Evolutionary conservation across 768 basidiomycete species (phyloP), one percentile per base, ranked within the genome.

Genomic region (Amanita rimosa): DNA sequence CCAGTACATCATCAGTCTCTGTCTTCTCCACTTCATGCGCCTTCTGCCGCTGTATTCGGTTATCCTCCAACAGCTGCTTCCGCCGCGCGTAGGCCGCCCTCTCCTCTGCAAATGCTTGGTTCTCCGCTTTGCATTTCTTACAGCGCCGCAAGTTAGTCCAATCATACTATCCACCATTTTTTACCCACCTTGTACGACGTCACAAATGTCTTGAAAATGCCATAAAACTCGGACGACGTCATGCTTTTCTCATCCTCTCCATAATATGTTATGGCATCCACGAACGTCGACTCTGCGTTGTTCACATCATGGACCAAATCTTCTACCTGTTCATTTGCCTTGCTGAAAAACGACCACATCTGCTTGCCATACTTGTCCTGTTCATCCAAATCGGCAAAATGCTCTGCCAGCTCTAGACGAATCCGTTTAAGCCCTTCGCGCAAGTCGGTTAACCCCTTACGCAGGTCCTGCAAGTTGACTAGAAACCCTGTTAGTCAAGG

Each of bases 121-220:
- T 96, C 35, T 93, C 87, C 13, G 61, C 50, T 62, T 85, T 85
- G 63, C 89, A 94, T 86, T 92, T 94, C 92, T 48, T 24, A 17
- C 11, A 35, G 21, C 7, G 10, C n/a, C 44, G 21, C 33, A 16
- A 13, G 24, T 22, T 14, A 16, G 22, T n/a, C 22, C 26, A 19
- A 13, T 21, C 19, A 38, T 22, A 4, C 22, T 11, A 7, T n/a
- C 22, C 19, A n/a, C 13, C 4, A 35, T 34, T 14, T 34, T 47
- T 3, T 60, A n/a, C 72, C 50, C 54, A 88, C 88, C 74, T 73
- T 83, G 65, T 94, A 99, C 2, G 93, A 95, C 0, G 85, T 94
- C 22, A 94, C 78, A 58, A 99, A 99, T 1, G 90, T 96, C 68
- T 96, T 93, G 78, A 98, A 97, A 57, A 95, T 83, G 10, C 82